A percentile compares a stretch with the other conserved stretches of the same genome.
Evolutionary conservation across 768 basidiomycete species (phyloP).

Genomic region (Tremella fuciformis): DNA sequence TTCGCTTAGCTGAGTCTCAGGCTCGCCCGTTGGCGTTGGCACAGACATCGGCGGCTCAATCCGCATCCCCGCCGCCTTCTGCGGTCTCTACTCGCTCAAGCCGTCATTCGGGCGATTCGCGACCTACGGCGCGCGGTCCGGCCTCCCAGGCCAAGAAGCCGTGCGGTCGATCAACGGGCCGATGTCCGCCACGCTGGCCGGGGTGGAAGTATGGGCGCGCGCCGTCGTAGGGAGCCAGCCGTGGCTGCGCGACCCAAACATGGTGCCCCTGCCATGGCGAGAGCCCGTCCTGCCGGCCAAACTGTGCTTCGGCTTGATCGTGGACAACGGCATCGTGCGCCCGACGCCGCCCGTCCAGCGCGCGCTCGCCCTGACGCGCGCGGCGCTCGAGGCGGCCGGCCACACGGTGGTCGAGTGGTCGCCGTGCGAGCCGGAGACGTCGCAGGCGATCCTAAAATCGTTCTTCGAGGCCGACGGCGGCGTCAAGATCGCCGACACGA

Average conservation of each 20-base stretch:
- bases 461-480: constrained; percentile 40
- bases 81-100: constrained; percentile 31
- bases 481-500: constrained; percentile 24
- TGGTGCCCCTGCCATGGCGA: background rate
- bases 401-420: constrained; percentile 35
- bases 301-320: constrained; percentile 16
- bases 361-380: constrained; percentile 26
- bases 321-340: constrained; percentile 36
- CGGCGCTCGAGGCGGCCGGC: constrained; percentile 33
- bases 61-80: constrained; percentile 20
- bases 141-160: constrained; percentile 5
- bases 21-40: no score
- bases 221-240: constrained; percentile 56
- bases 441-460: constrained; percentile 11
- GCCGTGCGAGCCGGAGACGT: background rate
- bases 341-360: constrained; percentile 34
- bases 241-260: background rate
- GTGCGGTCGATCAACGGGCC: constrained; percentile 54
- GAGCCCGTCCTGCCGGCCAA: background rate
- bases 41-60: constrained; percentile 24
- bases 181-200: constrained; percentile 57
- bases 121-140: constrained; percentile 8
- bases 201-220: constrained; percentile 58
- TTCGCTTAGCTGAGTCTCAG: no score
- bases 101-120: constrained; percentile 40